Base-by-base conservation (phyloP, 2,329 filamentous ascomycete species). In the Paracoccidioides brasiliensis region DNA sequence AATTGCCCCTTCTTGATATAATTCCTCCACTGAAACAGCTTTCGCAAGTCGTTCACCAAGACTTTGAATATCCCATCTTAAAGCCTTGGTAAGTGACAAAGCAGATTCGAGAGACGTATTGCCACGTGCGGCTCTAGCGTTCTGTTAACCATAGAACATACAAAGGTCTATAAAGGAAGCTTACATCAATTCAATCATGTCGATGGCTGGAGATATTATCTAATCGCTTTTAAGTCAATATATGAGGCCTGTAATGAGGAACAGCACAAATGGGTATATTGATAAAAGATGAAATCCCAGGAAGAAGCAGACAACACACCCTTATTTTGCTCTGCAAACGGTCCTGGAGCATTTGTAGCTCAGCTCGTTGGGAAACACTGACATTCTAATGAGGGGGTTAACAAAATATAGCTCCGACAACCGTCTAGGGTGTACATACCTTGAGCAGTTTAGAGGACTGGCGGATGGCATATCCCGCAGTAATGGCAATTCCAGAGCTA, bases 111-210 rank as follows among this genome's bases (percentile, higher is more conserved):
- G 78, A 37, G 83, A 85, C 0, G 84, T 87, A 60, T 88, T 87
- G n/a, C 85, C 85, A 58, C 84, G 80, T 38, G 85, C 84, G 58
- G 84, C 83, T 63, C 78, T 80, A 55, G 22, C 10, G 32, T 37
- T 14, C 33, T 41, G 42, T 54, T 33, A 54, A 45, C 28, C 10
- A 10, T 28, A 42, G 41, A 14, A 9, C n/a, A 22, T 42, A 30
- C 12, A 50, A 9, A 35, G n/a, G 5, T 35, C 43, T 12, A 43
- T 22, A 22, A 53, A 52, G 48, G 30, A 14, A 35, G 66, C 78
- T 63, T 69, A 87, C 84, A 93, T 93, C 63, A 96, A 79, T 69
- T 95, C 88, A 63, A 95, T 89, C 76, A 95, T 83, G 67, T 95
- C 89, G 64, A 95, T 91, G 8, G 89, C 87, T 0, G 90, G 90